These are phyloP conservation scores for Clavispora fructus DNA, from an alignment of 805 yeast species.

Conservation along the genomic window DNA sequence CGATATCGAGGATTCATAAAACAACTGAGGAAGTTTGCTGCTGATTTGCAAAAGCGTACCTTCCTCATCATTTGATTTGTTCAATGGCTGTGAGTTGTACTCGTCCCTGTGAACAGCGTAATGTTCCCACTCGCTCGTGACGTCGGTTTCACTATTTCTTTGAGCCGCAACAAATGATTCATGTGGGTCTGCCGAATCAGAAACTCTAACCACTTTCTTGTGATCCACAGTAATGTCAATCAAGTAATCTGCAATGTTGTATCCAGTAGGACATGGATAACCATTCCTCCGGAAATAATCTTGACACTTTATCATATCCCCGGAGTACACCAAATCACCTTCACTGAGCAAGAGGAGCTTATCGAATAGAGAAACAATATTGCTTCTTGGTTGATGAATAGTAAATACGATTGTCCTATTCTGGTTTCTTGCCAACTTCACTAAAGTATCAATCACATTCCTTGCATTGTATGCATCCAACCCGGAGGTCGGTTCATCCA, in stretches of 20 bases:
- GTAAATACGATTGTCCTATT: conserved; percentile 88
- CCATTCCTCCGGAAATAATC: conserved; percentile 75
- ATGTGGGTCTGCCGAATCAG: conserved; percentile 23
- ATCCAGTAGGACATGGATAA: conserved; percentile 79
- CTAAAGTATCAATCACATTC: conserved; percentile 83
- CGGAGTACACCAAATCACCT: conserved; percentile 84
- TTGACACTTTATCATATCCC: conserved; percentile 69
- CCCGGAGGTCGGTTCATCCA: conserved; percentile 96
- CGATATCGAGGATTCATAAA: conserved; percentile 35
- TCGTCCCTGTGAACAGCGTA: conserved; percentile 78
- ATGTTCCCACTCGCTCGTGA: conserved; percentile 83
- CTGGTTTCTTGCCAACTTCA: conserved; percentile 70
- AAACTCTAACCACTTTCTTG: conserved; percentile 24
- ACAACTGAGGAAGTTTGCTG: conserved; percentile 29
- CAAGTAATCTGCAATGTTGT: conserved; percentile 88
- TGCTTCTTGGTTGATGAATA: conserved; percentile 95
- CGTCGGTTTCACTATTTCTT: conserved; percentile 39
- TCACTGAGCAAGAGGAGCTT: conserved; percentile 73
- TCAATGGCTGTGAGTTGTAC: conserved; percentile 29
- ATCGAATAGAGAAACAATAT: conserved; percentile 88
- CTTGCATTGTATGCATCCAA: conserved; percentile 90
- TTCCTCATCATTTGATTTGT: conserved; percentile 14
- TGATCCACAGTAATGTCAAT: conserved; percentile 83
- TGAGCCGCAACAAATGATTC: conserved; percentile 20
- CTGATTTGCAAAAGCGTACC: conserved; percentile 16